Evolutionary conservation across 805 yeast genomes (phyloP), one percentile per base, ranked within the genome.

Genomic region (Starmerella cellae): DNA sequence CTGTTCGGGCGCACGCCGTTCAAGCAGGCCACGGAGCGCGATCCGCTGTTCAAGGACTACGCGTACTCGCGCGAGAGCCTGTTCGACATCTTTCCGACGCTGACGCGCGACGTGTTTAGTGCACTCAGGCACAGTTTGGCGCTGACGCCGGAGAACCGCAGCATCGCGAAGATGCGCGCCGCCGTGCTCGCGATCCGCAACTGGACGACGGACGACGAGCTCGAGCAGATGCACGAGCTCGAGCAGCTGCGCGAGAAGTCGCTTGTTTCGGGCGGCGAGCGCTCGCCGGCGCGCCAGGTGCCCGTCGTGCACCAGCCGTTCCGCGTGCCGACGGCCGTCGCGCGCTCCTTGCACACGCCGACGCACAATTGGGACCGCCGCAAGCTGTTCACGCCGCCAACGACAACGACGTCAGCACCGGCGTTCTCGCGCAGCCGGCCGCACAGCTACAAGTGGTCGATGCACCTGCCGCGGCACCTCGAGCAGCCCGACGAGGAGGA

Each of bases 1-100:
- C 80, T 85, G n/a, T 85, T 85, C 64, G 91, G 81, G 40, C 79
- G 83, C 55, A 80, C 81, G 58, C 95, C 95, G 2, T 85, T 85
- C 61, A 74, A 73, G 50, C 77, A 78, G 14, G 95, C 95, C 4
- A 75, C 78, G 52, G 75, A 77, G 54, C 68, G 77, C 14, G 96
- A 85, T 62, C 82, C 81, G 56, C 65, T 87, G 39, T 87, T 85
- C 60, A 64, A 81, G 53, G 87, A 83, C 61, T 87, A 82, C 65
- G 87, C 88, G 11, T 73, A 79, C 27, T 82, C 82, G 55, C 73
- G 95, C 52, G 96, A 88, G 60, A 80, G 93, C 1, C 65, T 88
- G 37, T 85, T 84, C 62, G 97, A 88, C 62, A 81, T 85, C 33
- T 88, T 87, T 59, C 85, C 95, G 16, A 67, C 85, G 4, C 79